A percentile compares a stretch with the other conserved stretches of the same genome.
Conservation (phyloP, 495 filamentous ascomycete genomes). For the Tuber magnatum region DNA sequence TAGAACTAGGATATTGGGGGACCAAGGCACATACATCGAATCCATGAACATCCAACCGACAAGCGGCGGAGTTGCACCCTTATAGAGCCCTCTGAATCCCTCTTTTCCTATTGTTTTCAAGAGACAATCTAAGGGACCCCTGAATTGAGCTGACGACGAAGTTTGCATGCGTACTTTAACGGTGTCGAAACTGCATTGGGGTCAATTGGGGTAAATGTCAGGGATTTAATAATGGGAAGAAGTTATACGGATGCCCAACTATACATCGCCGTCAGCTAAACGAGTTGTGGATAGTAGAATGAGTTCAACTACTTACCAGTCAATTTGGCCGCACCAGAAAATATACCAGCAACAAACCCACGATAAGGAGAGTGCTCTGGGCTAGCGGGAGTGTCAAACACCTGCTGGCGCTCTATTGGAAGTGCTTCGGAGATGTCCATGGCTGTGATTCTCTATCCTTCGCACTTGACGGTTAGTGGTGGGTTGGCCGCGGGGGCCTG, state of each 20-base stretch:
- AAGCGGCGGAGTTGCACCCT: slow-evolving; percentile 81
- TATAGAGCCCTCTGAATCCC: slow-evolving; percentile 72
- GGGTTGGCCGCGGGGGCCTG: not conserved
- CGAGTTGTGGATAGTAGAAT: not conserved
- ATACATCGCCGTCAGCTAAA: slow-evolving; percentile 18
- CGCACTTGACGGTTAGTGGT: not conserved
- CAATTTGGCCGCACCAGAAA: slow-evolving; percentile 86
- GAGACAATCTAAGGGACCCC: slow-evolving; percentile 79
- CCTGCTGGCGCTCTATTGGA: not conserved
- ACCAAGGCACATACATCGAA: slow-evolving; percentile 51
- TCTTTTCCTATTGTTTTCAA: slow-evolving; percentile 73
- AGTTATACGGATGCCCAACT: slow-evolving; percentile 62
- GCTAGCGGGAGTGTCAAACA: not conserved
- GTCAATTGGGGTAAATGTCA: slow-evolving; percentile 28
- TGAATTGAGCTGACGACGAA: slow-evolving; percentile 66
- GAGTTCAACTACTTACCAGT: slow-evolving; percentile 53
- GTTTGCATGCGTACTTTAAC: slow-evolving; percentile 95
- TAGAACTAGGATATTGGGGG: not conserved
- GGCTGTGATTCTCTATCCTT: not conserved
- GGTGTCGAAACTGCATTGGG: slow-evolving; percentile 72
- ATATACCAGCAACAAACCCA: slow-evolving; percentile 89
- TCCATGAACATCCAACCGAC: slow-evolving; percentile 99
- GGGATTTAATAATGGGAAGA: not conserved
- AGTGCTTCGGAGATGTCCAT: not conserved
- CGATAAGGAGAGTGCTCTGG: slow-evolving; percentile 54